Base-by-base conservation (phyloP, 495 filamentous ascomycete genomes). In the Penicillium coffeae region DNA sequence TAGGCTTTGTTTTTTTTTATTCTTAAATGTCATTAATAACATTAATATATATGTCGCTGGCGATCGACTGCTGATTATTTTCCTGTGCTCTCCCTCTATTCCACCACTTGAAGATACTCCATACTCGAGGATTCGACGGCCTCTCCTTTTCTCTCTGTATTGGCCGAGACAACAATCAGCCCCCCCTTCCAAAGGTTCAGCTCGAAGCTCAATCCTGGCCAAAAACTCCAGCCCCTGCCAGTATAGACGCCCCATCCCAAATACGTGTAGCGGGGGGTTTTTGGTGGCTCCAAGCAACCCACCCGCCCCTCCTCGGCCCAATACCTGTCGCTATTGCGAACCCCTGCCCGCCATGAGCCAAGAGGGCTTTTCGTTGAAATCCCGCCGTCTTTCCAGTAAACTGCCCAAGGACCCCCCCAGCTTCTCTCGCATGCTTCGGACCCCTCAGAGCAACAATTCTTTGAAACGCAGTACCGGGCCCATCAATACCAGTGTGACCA, bases 391-490 rank as follows among this genome's bases (percentile, higher is more conserved):
- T 38, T 74, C 70, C 40, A 72, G 64, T 67, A 76, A 73, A 63
- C 70, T 74, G 47, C 71, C 73, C 57, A 76, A 76, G 56, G 72
- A 76, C 25, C 57, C 70, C 50, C 70, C 70, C 52, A 66, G 71
- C 54, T 69, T 69, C 55, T 67, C 69, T 44, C 64, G 68, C 63
- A 64, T 67, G 55, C 64, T 71, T 49, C 70, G 69, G 40, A 73
- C 63, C 54, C 74, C 75, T 52, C 66, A 72, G 52, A 76, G 66
- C 59, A 61, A 56, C 51, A 70, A 68, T 38, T 70, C 71, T 25
- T 72, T 89, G 56, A 81, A 82, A 63, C 79, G 85, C 65, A 81
- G 85, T 45, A 88, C 84, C 58, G 83, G 83, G 54, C 83, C 84
- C 44, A 71, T 79, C 51, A 72, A 78, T 50, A 69, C 75, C 30